Conservation (phyloP, 208 protist species). For the Trichomonas tenax region DNA sequence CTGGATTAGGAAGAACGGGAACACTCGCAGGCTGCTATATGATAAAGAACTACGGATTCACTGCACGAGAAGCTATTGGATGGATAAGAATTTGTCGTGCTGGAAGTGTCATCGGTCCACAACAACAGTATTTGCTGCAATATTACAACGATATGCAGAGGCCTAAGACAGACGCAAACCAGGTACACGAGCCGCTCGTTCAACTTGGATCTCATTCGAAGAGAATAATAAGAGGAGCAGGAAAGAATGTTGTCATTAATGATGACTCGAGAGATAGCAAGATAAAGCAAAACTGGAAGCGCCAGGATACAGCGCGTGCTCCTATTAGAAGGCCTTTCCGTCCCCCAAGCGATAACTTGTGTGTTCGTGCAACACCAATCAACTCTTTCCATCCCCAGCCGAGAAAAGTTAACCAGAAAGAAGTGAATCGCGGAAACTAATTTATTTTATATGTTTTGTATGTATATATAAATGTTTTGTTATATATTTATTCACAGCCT, state of each 20-base stretch:
- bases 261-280: background rate
- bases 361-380: background rate
- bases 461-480: no score
- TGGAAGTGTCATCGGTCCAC: conserved; percentile 77
- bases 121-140: conserved; percentile 72
- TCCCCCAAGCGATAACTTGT: background rate
- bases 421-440: background rate
- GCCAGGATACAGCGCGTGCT: background rate
- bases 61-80: conserved; percentile 64
- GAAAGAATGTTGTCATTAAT: background rate
- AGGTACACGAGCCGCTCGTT: background rate
- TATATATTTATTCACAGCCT: no score
- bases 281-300: background rate
- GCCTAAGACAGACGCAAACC: background rate
- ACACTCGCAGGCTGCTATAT: conserved; percentile 57
- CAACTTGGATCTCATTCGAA: background rate
- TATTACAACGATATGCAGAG: background rate
- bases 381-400: background rate
- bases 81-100: conserved; percentile 76
- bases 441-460: background rate
- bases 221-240: background rate
- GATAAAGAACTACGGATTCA: conserved; percentile 66
- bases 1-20: conserved; percentile 78
- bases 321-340: background rate
- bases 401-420: background rate